Evolutionary conservation across 1,284 basidiomycete genomes (phyloP).

Genomic region (Cutaneotrichosporon spelunceum): DNA sequence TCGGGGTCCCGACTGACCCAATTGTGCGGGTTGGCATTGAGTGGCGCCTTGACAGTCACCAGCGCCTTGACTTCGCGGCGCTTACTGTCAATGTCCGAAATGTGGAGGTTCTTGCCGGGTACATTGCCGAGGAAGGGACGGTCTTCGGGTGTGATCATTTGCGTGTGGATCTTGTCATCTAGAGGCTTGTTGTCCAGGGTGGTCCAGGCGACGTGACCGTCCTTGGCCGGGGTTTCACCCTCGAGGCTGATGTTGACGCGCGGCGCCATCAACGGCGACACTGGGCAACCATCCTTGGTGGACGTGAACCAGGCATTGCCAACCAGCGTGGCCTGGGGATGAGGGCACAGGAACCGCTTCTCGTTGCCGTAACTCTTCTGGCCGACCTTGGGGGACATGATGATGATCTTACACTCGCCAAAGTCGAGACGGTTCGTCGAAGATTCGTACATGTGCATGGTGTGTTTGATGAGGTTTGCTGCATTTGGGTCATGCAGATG

Average conservation of each 20-base stretch:
- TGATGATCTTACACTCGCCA: slow-evolving; percentile 88
- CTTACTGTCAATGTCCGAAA: slow-evolving; percentile 48
- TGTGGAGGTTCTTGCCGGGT: slow-evolving; percentile 47
- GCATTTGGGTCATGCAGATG: slow-evolving; percentile 3
- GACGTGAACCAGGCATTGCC: slow-evolving; percentile 86
- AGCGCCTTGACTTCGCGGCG: slow-evolving; percentile 80
- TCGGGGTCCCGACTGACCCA: not conserved
- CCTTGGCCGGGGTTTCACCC: slow-evolving; percentile 76
- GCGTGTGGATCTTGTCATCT: slow-evolving; percentile 42
- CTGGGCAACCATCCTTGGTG: slow-evolving; percentile 40
- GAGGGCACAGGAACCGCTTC: slow-evolving; percentile 94
- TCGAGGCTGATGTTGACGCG: slow-evolving; percentile 84
- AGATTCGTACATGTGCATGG: slow-evolving; percentile 61
- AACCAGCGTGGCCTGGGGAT: slow-evolving; percentile 89
- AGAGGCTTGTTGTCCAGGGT: slow-evolving; percentile 39
- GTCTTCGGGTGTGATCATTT: slow-evolving; percentile 33
- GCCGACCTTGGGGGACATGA: slow-evolving; percentile 93
- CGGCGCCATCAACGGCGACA: slow-evolving; percentile 59
- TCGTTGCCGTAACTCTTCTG: slow-evolving; percentile 97
- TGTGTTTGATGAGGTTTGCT: slow-evolving; percentile 19
- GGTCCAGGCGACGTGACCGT: slow-evolving; percentile 44
- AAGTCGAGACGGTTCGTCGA: slow-evolving; percentile 80
- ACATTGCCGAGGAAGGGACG: slow-evolving; percentile 47
- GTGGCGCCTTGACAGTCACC: slow-evolving; percentile 81
- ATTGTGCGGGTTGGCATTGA: slow-evolving; percentile 47